Conservation (phyloP, 1,284 basidiomycete species). For the Bondarzewia mesenterica region DNA sequence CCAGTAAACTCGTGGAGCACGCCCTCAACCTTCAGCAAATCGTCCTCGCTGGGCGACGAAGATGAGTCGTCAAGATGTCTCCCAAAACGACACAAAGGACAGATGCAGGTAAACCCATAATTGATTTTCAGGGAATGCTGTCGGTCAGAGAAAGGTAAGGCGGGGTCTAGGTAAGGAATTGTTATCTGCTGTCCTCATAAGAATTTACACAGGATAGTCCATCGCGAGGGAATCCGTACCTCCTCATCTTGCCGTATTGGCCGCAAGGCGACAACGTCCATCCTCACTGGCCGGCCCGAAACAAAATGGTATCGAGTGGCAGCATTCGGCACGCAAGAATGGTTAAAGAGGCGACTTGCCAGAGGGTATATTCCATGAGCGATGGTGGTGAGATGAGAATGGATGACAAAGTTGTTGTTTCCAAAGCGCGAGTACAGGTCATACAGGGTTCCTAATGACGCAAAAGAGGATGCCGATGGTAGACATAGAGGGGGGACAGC, state of each 20-base stretch:
- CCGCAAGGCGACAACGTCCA: constrained; percentile 57
- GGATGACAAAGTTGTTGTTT: constrained; percentile 72
- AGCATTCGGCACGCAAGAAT: constrained; percentile 69
- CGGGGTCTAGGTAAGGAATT: constrained; percentile 70
- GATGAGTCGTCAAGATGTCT: background rate
- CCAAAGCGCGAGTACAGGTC: constrained; percentile 50
- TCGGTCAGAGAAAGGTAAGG: constrained; percentile 48
- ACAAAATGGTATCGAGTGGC: constrained; percentile 49
- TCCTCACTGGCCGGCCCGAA: constrained; percentile 29
- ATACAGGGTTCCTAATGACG: constrained; percentile 16
- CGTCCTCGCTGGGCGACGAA: background rate
- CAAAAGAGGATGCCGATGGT: constrained; percentile 11
- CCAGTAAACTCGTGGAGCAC: constrained; percentile 26
- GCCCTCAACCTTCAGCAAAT: constrained; percentile 22
- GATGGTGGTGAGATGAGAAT: constrained; percentile 57
- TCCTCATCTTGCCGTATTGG: constrained; percentile 52
- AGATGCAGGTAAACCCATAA: constrained; percentile 63
- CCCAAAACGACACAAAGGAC: constrained; percentile 43
- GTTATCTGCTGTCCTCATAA: too few relatives aligned
- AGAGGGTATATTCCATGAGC: constrained; percentile 67
- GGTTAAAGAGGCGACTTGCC: constrained; percentile 69
- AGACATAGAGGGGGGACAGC: constrained; percentile 13
- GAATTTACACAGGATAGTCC: too few relatives aligned
- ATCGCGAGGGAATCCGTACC: too few relatives aligned
- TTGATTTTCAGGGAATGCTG: constrained; percentile 47